Conservation (phyloP, 805 yeast species). For the Jamesozyma piceae region DNA sequence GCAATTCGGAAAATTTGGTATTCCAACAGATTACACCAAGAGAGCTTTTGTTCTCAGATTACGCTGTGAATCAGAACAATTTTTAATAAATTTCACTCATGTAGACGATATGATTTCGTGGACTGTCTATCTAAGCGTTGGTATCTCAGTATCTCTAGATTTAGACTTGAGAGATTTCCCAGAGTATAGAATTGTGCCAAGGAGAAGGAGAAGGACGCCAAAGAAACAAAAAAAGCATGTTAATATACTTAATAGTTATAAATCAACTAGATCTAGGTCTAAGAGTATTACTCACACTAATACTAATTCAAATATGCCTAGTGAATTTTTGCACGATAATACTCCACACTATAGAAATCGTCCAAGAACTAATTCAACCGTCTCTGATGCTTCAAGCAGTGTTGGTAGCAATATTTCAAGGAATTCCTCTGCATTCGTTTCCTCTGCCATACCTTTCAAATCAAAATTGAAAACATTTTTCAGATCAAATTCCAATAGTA, state of each 20-base stretch:
- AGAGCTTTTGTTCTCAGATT: slow-evolving; percentile 58
- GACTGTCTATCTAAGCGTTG: slow-evolving; percentile 64
- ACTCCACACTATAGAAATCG: not conserved
- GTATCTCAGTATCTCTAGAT: slow-evolving; percentile 74
- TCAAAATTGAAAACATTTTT: not conserved
- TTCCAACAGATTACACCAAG: slow-evolving; percentile 78
- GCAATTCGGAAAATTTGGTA: slow-evolving; percentile 76
- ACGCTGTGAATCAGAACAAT: slow-evolving; percentile 77
- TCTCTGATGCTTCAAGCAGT: too few relatives aligned
- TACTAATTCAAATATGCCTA: not conserved
- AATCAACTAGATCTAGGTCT: not conserved
- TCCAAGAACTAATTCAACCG: too few relatives aligned
- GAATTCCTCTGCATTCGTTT: too few relatives aligned
- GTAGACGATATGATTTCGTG: slow-evolving; percentile 66
- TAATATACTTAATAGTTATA: not conserved
- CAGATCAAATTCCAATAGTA: too few relatives aligned
- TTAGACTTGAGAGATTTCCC: slow-evolving; percentile 64
- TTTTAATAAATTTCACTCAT: slow-evolving; percentile 53
- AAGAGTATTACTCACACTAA: not conserved
- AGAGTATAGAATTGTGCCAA: slow-evolving; percentile 67
- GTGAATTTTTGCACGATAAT: not conserved
- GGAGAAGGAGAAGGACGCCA: slow-evolving; percentile 15
- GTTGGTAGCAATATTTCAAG: too few relatives aligned
- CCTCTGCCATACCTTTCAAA: too few relatives aligned
- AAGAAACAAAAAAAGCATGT: slow-evolving; percentile 5